Base-by-base conservation (phyloP, 352 stramenopile species). In the Plasmopara muralis region DNA sequence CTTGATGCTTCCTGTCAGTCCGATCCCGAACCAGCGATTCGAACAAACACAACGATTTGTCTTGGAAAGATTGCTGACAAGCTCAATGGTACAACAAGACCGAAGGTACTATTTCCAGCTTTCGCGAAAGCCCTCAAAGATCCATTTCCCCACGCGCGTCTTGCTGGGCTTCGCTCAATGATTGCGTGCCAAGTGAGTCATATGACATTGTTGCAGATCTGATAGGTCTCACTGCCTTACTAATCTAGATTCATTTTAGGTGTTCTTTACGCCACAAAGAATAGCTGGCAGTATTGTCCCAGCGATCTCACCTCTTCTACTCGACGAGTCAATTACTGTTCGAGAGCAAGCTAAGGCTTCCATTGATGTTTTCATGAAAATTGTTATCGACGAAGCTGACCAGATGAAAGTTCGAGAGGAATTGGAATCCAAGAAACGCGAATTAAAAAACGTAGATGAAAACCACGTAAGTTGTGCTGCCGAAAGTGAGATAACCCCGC, bases 11-110 rank as follows among this genome's bases (percentile, higher is more conserved):
- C 4, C 2, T 47, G 28, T 46, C 45, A 93, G 78, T 79, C 77
- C 10, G 89, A 97, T 52, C 74, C 85, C 0, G 87, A 97, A 57
- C 83, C 89, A 53, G 87, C 87, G 7, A 97, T 97, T 52, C 84
- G 87, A 42, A 97, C 89, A 25, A 97, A 97, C 57, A 96, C 89
- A 14, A 96, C 90, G 10, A 96, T 97, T 45, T 97, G 90, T 62
- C 50, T 97, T 14, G 85, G 83, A 30, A 94, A 95, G 41, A 89
- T 97, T 50, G 82, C 89, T 14, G 59, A 56, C 14, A 88, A 96
- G 47, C 71, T 97, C 5, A 96, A 89, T 41, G 78, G 90, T 20
- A 51, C 80, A 12, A 95, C 89, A 20, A 72, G 87, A 13, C 77
- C 83, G 7, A 96, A 95, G 54, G 86, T 96, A 14, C 46, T 97